Evolutionary conservation across 2,329 filamentous ascomycete species (phyloP), one percentile per base, ranked within the genome.

Genomic region (Thelonectria discophora): DNA sequence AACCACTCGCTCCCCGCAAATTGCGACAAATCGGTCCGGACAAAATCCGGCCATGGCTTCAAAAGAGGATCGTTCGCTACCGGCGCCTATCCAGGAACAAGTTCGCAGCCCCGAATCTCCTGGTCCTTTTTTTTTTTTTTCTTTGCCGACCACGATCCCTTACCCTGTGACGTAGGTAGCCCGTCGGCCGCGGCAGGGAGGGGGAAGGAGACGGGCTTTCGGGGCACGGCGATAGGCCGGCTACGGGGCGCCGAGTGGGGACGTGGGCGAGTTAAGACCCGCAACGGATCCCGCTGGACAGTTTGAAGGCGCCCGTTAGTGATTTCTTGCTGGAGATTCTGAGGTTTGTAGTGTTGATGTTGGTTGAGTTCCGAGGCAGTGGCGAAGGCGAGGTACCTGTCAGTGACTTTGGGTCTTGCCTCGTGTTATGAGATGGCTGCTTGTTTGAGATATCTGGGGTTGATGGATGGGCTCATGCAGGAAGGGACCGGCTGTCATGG

Each of bases 201-300:
- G n/a, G n/a, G n/a, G n/a, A n/a, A n/a, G n/a, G n/a, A n/a, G 55
- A 57, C 43, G 59, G 60, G 60, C 46, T 65, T 30, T 30, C 27
- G 27, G 50, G 56, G 58, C 15, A 63, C 55, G 54, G 58, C 63
- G 51, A 70, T 70, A 71, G 68, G 68, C 58, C 57, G 50, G 60
- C 42, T 49, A 46, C 45, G 57, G 53, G 37, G 18, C 27, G 15
- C 34, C 34, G 51, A 30, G 57, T 55, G 57, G 47, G 27, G 34
- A 34, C 42, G 21, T 49, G 48, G 57, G 50, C 24, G 34, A 47
- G 40, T 45, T 40, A 42, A 48, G 45, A 43, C 53, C 58, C 53
- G 48, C 53, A 34, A 47, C 58, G 48, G 53, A 32, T 47, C 40
- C 53, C 42, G 43, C 32, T 30, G 40, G 27, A 32, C 32, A 30